Percentiles rank a stretch among this genome's conserved stretches.
These are phyloP conservation scores for Amylocarpus encephaloides DNA, from an alignment of 2,329 filamentous ascomycete genomes.

Conservation along the genomic window DNA sequence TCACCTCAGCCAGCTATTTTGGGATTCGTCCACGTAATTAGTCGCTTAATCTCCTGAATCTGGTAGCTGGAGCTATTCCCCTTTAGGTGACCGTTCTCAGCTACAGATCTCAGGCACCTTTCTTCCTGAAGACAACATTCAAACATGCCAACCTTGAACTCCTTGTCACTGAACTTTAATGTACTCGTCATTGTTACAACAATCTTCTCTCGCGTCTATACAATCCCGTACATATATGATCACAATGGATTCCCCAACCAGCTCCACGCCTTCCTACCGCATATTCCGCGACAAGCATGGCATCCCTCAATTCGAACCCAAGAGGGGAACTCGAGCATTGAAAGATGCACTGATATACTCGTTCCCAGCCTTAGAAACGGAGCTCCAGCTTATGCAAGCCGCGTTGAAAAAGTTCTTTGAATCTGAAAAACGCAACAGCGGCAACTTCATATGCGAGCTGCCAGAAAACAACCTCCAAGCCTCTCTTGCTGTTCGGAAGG, in stretches of 20 bases:
- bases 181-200: too few relatives aligned
- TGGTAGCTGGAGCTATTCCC: too few relatives aligned
- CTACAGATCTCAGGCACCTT: too few relatives aligned
- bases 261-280: slow-evolving; percentile 13
- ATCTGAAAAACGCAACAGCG: slow-evolving; percentile 10
- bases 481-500: slow-evolving; percentile 13
- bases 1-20: too few relatives aligned
- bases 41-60: too few relatives aligned
- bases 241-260: background rate
- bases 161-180: too few relatives aligned
- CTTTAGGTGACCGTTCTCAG: too few relatives aligned
- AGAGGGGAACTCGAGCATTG: slow-evolving; percentile 16
- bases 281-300: slow-evolving; percentile 19
- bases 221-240: background rate
- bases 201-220: too few relatives aligned
- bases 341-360: slow-evolving; percentile 18
- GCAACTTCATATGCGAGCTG: slow-evolving; percentile 15
- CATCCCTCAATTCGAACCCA: slow-evolving; percentile 19
- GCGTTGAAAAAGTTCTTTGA: slow-evolving; percentile 18
- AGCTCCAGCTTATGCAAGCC: slow-evolving; percentile 19
- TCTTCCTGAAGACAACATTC: too few relatives aligned
- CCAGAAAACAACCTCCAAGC: slow-evolving; percentile 16
- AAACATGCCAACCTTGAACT: too few relatives aligned
- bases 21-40: too few relatives aligned
- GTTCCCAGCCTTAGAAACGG: slow-evolving; percentile 17